Base-by-base conservation (phyloP, 2,329 filamentous ascomycete genomes). In the Fusarium sp. region DNA sequence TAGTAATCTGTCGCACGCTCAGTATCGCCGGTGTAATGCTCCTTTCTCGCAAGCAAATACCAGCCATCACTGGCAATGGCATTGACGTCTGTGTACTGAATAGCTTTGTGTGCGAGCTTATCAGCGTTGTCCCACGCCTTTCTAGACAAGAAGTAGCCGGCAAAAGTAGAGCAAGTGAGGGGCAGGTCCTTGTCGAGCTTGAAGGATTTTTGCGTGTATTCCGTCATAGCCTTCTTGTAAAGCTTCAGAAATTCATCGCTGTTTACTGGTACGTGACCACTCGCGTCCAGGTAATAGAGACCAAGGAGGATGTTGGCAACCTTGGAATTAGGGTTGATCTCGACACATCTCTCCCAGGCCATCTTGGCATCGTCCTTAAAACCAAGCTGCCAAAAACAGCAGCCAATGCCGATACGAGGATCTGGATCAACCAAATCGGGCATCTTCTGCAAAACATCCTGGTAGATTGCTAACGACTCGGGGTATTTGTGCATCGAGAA, bases 11-110 rank as follows among this genome's bases (percentile, higher is more conserved):
- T 88, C 3, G 96, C 95, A 56, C 89, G 90, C 20, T 90, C 85
- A 8, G 88, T 80, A 58, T 97, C 89, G 40, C 91, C 91, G 58
- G 89, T 87, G 69, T 93, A 93, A 76, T 99, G 96, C 67, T 95
- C 93, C 77, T 97, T 97, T 62, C 94, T 87, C 26, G 94, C 96
- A 39, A 98, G 87, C 10, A 98, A 81, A 79, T 97, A 99, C 94
- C 95, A 98, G 34, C 96, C 96, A 76, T 99, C 96, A 79, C 95
- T 97, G 23, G 95, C 95, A 77, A 98, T 93, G 5, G 94, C 93
- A 77, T 97, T 97, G 71, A 98, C 93, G 75, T 99, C 96, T 4
- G 96, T 98, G 73, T 93, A 91, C 74, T 97, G 93, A 65, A 99
- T 97, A 8, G 96, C 94, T 77, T 96, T 96, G 76, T 94, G 91